Evolutionary conservation across 352 stramenopile genomes (phyloP), one percentile per base, ranked within the genome.

Genomic region (Pythium scleroteichum): DNA sequence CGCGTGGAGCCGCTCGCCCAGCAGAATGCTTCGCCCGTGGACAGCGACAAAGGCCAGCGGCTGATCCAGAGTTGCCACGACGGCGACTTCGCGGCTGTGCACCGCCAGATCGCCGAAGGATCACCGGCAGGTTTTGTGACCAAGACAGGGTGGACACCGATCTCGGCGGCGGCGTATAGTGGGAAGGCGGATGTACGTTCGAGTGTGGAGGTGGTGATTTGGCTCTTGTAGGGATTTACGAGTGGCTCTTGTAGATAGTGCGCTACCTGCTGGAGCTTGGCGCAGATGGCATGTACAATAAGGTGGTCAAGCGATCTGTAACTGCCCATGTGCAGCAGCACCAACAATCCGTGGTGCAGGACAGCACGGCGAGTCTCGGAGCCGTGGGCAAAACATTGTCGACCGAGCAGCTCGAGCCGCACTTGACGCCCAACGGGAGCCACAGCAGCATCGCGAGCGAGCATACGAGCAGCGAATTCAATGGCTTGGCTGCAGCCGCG

Each of bases 131-230:
- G 81, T 0, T 94, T 94, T 53, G 73, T 88, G 32, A 80, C 83
- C n/a, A 90, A 85, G 64, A 83, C 68, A n/a, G 75, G 75, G 2
- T 94, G 85, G 85, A 94, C 83, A 8, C 78, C 79, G 4, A 49
- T 92, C 22, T 76, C 81, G 22, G 79, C 77, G 3, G 82, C 85
- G 16, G 79, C 81, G n/a, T 90, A 78, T 45, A 76, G 72, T 17
- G 85, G 85, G 38, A 81, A 71, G 49, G 75, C 71, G 38, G 78
- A 92, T 19, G 80, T 93, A 59, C n/a, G 58, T 57, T n/a, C 5
- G 29, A 10, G 29, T 35, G 10, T 35, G 29, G 10, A 35, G 5
- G 29, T 10, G 29, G 10, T 35, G 29, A 10, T 10, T 5, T 10
- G 29, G 5, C 29, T 5, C 29, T 5, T 10, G 29, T 35, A n/a